These are phyloP conservation scores for Citrus inodora DNA, from an alignment of 345 rosid genomes.

Conservation along the genomic window DNA sequence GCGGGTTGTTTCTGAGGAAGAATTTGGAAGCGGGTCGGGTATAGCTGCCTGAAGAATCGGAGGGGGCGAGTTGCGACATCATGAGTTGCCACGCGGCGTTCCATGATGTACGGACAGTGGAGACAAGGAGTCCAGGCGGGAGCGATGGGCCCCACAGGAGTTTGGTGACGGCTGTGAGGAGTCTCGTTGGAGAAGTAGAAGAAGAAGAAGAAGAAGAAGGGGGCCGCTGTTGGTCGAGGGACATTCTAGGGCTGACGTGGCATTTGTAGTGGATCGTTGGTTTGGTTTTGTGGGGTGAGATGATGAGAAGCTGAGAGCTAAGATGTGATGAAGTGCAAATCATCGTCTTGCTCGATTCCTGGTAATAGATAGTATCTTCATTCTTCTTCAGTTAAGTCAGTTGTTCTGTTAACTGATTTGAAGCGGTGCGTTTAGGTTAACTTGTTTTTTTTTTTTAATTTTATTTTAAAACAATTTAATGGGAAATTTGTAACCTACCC, in stretches of 20 bases:
- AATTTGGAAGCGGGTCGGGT: slow-evolving; percentile 64
- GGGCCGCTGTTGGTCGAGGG: slow-evolving; percentile 15
- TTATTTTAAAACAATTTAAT: too few species aligned
- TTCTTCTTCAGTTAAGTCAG: too few species aligned
- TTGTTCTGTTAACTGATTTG: too few species aligned
- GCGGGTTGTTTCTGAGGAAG: slow-evolving; percentile 20
- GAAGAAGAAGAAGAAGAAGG: neutral
- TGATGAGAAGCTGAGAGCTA: slow-evolving; percentile 16
- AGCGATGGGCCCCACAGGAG: slow-evolving; percentile 90
- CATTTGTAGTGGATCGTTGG: slow-evolving; percentile 3
- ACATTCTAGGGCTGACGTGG: slow-evolving; percentile 39
- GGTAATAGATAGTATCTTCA: too few species aligned
- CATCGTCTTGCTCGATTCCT: slow-evolving; percentile 15
- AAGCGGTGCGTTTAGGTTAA: slow-evolving; percentile 5
- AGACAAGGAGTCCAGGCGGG: slow-evolving; percentile 83
- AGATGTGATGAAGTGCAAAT: slow-evolving; percentile 18
- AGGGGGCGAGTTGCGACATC: slow-evolving; percentile 95
- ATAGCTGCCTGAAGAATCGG: slow-evolving; percentile 76
- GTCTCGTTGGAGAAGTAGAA: slow-evolving; percentile 18
- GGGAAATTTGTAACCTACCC: too few species aligned
- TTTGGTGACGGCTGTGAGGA: slow-evolving; percentile 47
- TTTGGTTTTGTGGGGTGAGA: neutral
- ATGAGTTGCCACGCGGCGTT: slow-evolving; percentile 72
- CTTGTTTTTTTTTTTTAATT: too few species aligned
- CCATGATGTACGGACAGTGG: slow-evolving; percentile 76